Base-by-base conservation (phyloP, 2,329 filamentous ascomycete species). In the Bipolaris bicolor region DNA sequence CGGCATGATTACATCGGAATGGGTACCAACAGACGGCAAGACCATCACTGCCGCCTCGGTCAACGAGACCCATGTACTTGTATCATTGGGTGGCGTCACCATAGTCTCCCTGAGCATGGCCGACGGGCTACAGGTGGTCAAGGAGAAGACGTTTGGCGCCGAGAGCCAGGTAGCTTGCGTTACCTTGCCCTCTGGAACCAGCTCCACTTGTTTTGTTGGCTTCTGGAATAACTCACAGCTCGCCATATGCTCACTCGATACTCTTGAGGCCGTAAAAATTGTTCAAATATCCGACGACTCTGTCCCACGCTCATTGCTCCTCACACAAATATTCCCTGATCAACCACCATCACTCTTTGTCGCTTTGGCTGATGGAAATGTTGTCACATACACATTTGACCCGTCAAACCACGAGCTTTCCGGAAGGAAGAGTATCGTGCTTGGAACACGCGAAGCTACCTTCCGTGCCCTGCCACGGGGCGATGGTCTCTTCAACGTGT, bases 321-420 rank as follows among this genome's bases (percentile, higher is more conserved):
- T 98, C 7, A 89, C 91, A 5, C 88, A 93, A 60, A 83, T 98
- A 3, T 84, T 97, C 31, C 73, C 77, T 11, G 76, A 82, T 43
- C 88, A 88, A 13, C 81, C 83, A 6, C 89, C 92, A 0, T 97
- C 90, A 0, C 82, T 99, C 0, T 90, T 99, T 60, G 84, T 97
- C 31, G 90, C 94, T 11, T 90, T 97, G 84, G 92, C 96, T 46
- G 94, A 98, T 76, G 95, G 95, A 3, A 91, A 90, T 60, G 90
- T 99, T 1, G 84, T 96, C 49, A 95, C 90, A 0, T 98, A 93
- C 71, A 85, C 87, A 31, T 83, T 97, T 34, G 85, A 90, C 31
- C 76, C 80, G 0, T 67, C 77, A 0, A 84, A 85, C n/a, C 85
- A 85, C 58, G 79, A 84, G 0, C 79, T 98, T 2, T 88, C 87